phyloP scores from a whole-genome alignment of 2,329 filamentous ascomycete genomes.

The Beauveria sp. region DNA sequence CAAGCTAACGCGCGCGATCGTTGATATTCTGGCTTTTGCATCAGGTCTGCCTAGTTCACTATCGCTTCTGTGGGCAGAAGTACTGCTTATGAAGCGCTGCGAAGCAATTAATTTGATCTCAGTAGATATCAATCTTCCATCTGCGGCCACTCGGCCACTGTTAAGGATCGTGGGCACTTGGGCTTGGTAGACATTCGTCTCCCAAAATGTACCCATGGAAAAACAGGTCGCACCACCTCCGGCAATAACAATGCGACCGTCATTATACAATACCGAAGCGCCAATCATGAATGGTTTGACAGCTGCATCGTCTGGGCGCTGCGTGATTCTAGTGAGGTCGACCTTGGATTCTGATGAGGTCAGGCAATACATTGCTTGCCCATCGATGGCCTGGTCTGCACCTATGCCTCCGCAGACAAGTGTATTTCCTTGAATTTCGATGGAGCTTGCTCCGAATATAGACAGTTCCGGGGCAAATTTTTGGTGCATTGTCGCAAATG shows the following conservation, averaged over 20 bases:
- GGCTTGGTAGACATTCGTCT: constrained; percentile 48
- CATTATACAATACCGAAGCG: constrained; percentile 44
- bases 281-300: constrained; percentile 61
- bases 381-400: constrained; percentile 19
- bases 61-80: not conserved
- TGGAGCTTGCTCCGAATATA: constrained; percentile 25
- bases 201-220: constrained; percentile 85
- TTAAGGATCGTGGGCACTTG: constrained; percentile 12
- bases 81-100: constrained; percentile 10
- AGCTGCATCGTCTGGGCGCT: not conserved
- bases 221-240: constrained; percentile 86
- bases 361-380: constrained; percentile 3
- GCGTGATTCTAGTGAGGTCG: constrained; percentile 9
- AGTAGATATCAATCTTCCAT: not conserved
- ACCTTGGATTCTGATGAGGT: not conserved
- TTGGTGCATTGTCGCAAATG: not conserved
- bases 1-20: constrained; percentile 46
- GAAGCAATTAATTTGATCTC: not conserved
- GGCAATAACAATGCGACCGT: constrained; percentile 50
- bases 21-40: constrained; percentile 17
- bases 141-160: not conserved
- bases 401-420: constrained; percentile 28
- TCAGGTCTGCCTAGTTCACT: not conserved
- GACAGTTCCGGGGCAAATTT: constrained; percentile 15
- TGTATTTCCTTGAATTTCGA: constrained; percentile 16